Evolutionary conservation across 345 rosid genomes (phyloP).

Genomic region (Acer saccharum): DNA sequence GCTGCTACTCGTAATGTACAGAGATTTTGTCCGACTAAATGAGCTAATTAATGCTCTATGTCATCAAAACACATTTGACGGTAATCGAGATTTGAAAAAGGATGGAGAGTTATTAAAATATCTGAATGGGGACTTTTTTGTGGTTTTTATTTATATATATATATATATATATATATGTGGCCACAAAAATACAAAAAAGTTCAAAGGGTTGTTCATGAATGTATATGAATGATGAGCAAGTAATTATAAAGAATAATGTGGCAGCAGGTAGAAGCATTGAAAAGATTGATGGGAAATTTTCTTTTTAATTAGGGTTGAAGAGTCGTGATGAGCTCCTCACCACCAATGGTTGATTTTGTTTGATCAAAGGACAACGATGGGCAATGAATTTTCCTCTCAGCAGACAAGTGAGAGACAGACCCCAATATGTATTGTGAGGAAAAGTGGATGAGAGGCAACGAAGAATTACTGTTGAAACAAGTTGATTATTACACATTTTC

Average conservation of each 20-base stretch:
- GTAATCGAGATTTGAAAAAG: not conserved
- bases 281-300: slow-evolving; percentile 31
- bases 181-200: slow-evolving; percentile 11
- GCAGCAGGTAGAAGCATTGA: slow-evolving; percentile 14
- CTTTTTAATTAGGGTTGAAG: slow-evolving; percentile 12
- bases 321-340: slow-evolving; percentile 9
- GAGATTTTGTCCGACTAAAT: too few species aligned
- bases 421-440: slow-evolving; percentile 11
- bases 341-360: slow-evolving; percentile 4
- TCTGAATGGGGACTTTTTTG: not conserved
- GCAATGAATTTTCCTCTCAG: slow-evolving; percentile 25
- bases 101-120: not conserved
- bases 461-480: slow-evolving; percentile 12
- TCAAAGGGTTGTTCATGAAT: not conserved
- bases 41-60: too few species aligned
- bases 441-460: slow-evolving; percentile 12
- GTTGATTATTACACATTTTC: not conserved
- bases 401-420: slow-evolving; percentile 31
- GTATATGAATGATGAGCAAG: not conserved
- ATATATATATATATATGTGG: not conserved
- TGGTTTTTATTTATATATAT: too few species aligned
- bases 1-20: too few species aligned
- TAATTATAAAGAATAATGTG: not conserved
- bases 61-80: too few species aligned
- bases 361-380: slow-evolving; percentile 30